Base-by-base conservation (phyloP, 495 filamentous ascomycete genomes). In the Penicillium crystallinum region DNA sequence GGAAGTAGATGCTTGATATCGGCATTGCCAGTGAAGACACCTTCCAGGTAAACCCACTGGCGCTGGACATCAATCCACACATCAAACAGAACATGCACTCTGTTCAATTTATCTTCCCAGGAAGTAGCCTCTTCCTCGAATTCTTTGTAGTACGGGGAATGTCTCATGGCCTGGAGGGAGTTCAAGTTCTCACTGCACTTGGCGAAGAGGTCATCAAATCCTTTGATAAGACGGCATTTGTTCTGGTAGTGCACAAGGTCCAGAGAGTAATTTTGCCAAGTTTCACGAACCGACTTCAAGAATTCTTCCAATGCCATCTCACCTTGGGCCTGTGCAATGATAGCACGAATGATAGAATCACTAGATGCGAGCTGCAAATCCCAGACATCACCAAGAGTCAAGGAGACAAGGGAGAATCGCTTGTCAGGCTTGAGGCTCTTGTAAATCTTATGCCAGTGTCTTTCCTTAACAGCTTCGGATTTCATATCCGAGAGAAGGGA, bases 21-120 rank as follows among this genome's bases (percentile, higher is more conserved):
- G 9, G 89, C 91, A 70, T 97, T 99, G 47, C 93, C 93, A 5
- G 91, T 93, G 65, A 99, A 99, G 35, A 99, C 95, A 48, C 93
- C 93, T 71, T 99, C 95, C 19, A 99, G 80, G 62, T 99, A 99
- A 4, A 97, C 92, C 93, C 93, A 99, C 75, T 99, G 93, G 51
- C 93, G 84, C 69, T 99, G 93, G 22, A 99, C 95, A 72, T 99
- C 93, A 56, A 99, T 97, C 93, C 93, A 99, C 25, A 97, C 90
- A 71, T 99, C 95, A 64, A 99, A 99, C 2, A 97, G 78, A 29
- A 97, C 89, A 66, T 97, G 93, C 18, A 97, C 89, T 33, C 95
- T 85, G 68, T 99, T 99, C 36, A 99, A 78, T 61, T 95, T 96
- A 68, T 99, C 93, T 71, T 99, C 93, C 95, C 95, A 99, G 3